These are phyloP conservation scores for Trametes sp. DNA, from an alignment of 1,284 basidiomycete genomes.

Conservation along the genomic window DNA sequence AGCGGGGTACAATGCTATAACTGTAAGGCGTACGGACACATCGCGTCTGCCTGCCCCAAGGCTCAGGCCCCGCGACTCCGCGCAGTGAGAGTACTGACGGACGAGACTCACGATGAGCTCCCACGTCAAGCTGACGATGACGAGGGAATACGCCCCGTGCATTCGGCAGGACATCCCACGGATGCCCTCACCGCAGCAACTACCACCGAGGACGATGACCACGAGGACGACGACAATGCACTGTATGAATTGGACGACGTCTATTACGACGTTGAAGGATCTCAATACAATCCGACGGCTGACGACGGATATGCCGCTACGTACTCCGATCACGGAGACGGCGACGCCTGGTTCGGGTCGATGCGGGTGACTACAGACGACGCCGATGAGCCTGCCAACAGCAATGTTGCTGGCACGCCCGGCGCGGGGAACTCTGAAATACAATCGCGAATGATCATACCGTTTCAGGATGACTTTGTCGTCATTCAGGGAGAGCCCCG, in stretches of 20 bases:
- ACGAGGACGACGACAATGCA: no score
- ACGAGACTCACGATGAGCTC: not conserved
- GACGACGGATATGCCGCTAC: not conserved
- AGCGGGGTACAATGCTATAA: conserved; percentile 1
- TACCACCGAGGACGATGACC: no score
- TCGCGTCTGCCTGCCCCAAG: not conserved
- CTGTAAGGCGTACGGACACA: not conserved
- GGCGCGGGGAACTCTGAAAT: no score
- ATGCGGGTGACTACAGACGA: not conserved
- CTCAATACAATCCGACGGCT: conserved; percentile 1
- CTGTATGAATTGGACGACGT: no score
- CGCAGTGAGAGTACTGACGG: not conserved
- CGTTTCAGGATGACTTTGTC: no score
- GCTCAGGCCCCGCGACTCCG: not conserved
- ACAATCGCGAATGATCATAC: no score
- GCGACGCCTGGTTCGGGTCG: not conserved
- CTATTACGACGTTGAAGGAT: not conserved
- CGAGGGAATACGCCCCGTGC: not conserved
- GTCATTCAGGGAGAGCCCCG: no score
- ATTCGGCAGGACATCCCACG: no score
- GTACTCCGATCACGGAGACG: not conserved
- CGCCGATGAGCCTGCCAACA: not conserved
- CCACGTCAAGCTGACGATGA: not conserved
- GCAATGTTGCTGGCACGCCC: no score
- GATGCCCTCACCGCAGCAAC: no score